Evolutionary conservation across 768 basidiomycete genomes (phyloP).

Genomic region (Mycena haematopus): DNA sequence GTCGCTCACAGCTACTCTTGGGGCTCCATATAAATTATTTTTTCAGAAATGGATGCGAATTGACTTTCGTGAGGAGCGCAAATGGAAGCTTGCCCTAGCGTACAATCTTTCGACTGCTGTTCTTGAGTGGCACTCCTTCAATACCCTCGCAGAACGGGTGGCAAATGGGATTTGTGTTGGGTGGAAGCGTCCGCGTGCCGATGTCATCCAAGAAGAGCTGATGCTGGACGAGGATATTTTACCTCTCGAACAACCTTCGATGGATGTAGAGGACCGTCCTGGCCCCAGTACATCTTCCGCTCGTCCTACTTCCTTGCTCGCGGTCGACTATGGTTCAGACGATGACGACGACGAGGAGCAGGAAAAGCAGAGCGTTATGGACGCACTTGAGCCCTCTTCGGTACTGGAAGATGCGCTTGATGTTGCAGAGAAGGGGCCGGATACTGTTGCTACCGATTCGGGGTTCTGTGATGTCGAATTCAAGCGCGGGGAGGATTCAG

Average conservation of each 20-base stretch:
- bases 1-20: conserved; percentile 31
- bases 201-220: conserved; percentile 45
- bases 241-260: conserved; percentile 33
- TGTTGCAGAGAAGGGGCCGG: conserved; percentile 42
- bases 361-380: conserved; percentile 60
- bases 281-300: conserved; percentile 12
- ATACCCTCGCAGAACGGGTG: conserved; percentile 66
- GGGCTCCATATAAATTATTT: conserved; percentile 11
- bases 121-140: conserved; percentile 86
- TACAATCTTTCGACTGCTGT: conserved; percentile 83
- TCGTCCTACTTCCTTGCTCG: conserved; percentile 43
- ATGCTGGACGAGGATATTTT: conserved; percentile 28
- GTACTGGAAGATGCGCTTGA: conserved; percentile 67
- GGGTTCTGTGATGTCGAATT: conserved; percentile 26
- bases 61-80: conserved; percentile 93
- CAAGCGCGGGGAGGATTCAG: conserved; percentile 55
- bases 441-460: conserved; percentile 33
- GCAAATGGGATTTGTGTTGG: conserved; percentile 70
- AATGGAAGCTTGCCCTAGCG: conserved; percentile 89
- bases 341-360: conserved; percentile 68
- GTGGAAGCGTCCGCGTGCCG: conserved; percentile 59
- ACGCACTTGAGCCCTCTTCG: conserved; percentile 61
- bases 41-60: conserved; percentile 93
- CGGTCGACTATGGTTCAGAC: conserved; percentile 65
- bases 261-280: conserved; percentile 30